A percentile compares a stretch with the other conserved stretches of the same genome.
Conservation (phyloP, 2,329 filamentous ascomycete species). For the Emergomyces orientalis region DNA sequence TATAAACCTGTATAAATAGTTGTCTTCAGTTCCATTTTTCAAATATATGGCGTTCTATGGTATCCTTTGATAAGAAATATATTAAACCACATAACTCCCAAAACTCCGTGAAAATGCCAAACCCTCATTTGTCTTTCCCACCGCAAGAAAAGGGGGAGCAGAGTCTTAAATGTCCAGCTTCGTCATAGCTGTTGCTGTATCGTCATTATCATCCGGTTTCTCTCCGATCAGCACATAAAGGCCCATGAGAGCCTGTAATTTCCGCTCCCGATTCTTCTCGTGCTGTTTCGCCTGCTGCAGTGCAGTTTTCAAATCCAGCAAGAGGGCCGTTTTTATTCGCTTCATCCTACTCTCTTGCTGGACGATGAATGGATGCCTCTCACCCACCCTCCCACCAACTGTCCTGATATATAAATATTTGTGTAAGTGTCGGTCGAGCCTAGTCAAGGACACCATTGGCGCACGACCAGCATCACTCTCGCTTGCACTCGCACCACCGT, state of each 20-base stretch:
- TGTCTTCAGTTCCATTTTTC: conserved; percentile 24
- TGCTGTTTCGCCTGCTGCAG: conserved; percentile 52
- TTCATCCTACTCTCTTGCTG: conserved; percentile 48
- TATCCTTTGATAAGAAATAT: conserved; percentile 25
- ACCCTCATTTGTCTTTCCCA: conserved; percentile 9
- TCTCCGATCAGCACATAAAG: conserved; percentile 56
- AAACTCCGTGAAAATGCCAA: conserved; percentile 6
- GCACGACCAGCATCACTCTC: conserved; percentile 24
- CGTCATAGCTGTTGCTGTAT: conserved; percentile 47
- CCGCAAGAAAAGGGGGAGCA: background rate
- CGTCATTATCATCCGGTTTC: conserved; percentile 38
- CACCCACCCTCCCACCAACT: conserved; percentile 43
- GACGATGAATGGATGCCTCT: conserved; percentile 54
- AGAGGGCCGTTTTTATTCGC: conserved; percentile 51
- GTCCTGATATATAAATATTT: conserved; percentile 50
- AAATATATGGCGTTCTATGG: conserved; percentile 36
- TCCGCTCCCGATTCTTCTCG: conserved; percentile 34
- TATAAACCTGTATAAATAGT: conserved; percentile 39
- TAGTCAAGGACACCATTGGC: conserved; percentile 30
- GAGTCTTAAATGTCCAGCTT: conserved; percentile 27
- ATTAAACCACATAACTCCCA: background rate
- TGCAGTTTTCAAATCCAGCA: conserved; percentile 56
- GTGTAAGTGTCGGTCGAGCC: conserved; percentile 47
- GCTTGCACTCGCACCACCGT: background rate
- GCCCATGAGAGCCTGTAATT: conserved; percentile 47